Percentiles rank a stretch among this genome's conserved stretches.
phyloP scores from a whole-genome alignment of 805 yeast species.

The Candida quercuum region DNA sequence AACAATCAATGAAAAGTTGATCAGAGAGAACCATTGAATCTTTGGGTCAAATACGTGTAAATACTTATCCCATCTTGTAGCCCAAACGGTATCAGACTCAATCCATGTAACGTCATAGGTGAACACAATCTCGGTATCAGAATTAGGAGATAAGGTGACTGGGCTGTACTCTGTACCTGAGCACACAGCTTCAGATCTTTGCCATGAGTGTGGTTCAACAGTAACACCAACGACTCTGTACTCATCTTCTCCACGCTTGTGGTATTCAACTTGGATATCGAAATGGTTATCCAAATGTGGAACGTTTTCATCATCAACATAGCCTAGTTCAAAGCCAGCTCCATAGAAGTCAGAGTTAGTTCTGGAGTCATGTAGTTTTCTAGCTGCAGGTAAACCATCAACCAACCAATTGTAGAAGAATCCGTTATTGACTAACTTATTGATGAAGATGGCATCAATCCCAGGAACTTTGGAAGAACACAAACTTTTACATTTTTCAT shows the following conservation, averaged over 20 bases:
- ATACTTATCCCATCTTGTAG: conserved; percentile 98
- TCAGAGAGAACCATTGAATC: conserved; percentile 92
- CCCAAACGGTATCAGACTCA: conserved; percentile 79
- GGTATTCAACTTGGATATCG: conserved; percentile 77
- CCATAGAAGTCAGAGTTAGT: conserved; percentile 65
- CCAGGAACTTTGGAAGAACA: conserved; percentile 58
- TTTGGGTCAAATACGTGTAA: conserved; percentile 87
- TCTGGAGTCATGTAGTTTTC: conserved; percentile 46
- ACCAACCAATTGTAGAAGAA: conserved; percentile 89
- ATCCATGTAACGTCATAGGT: conserved; percentile 80
- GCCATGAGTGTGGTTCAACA: conserved; percentile 63
- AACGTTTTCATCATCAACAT: conserved; percentile 46
- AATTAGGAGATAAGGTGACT: conserved; percentile 43
- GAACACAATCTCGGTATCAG: conserved; percentile 57
- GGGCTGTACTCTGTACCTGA: conserved; percentile 30
- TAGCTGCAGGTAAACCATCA: conserved; percentile 94
- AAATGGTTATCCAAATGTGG: conserved; percentile 78
- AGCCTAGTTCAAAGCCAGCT: conserved; percentile 78
- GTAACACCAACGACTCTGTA: conserved; percentile 89
- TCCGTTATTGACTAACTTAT: conserved; percentile 73
- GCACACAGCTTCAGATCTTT: conserved; percentile 33
- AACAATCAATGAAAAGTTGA: conserved; percentile 82
- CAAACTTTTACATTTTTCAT: conserved; percentile 59
- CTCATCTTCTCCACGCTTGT: conserved; percentile 57
- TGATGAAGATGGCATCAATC: conserved; percentile 69